Conservation (phyloP, 148 eudicot species). For the Arbutus unedo region DNA sequence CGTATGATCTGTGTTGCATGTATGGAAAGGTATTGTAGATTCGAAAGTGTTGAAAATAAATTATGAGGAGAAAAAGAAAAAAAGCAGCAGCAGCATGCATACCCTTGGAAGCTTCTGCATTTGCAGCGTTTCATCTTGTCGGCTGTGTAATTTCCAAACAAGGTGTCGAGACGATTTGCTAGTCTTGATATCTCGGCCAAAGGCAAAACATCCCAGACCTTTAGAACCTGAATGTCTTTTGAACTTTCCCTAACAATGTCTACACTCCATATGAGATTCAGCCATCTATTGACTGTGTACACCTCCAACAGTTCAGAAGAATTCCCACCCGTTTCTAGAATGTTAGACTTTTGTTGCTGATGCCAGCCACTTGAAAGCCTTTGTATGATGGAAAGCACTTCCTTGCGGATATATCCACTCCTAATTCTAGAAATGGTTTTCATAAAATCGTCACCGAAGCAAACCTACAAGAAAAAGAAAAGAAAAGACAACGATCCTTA, state of each 20-base stretch:
- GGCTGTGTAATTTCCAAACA: conserved; percentile 26
- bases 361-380: conserved; percentile 1
- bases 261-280: conserved; percentile 11
- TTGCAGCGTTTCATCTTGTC: conserved; percentile 27
- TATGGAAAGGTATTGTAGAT: background rate
- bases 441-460: background rate
- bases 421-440: background rate
- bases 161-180: conserved; percentile 14
- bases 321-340: background rate
- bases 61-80: background rate
- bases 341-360: background rate
- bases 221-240: conserved; percentile 31
- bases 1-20: background rate
- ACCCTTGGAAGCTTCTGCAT: conserved; percentile 33
- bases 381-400: background rate
- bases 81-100: background rate
- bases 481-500: background rate
- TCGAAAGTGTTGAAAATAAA: background rate
- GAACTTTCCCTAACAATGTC: conserved; percentile 27
- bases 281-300: background rate
- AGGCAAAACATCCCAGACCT: conserved; percentile 34
- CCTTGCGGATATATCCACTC: background rate
- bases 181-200: conserved; percentile 19
- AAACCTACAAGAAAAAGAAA: background rate
- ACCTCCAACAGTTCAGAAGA: background rate